Evolutionary conservation across 2,329 filamentous ascomycete genomes (phyloP), one percentile per base, ranked within the genome.

Genomic region (Paraconiothyrium brasiliense): DNA sequence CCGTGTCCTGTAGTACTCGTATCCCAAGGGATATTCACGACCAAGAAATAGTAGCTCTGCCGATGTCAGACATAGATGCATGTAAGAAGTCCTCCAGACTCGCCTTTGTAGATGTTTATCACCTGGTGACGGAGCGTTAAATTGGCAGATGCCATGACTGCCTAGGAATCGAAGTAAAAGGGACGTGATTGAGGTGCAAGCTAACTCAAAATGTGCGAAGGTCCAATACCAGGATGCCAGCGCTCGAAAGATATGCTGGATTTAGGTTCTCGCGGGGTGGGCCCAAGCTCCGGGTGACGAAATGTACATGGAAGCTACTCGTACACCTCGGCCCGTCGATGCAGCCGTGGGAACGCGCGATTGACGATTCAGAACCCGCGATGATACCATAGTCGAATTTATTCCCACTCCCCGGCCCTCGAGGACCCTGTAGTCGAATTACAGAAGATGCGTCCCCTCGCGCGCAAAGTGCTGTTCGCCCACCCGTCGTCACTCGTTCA

Each of bases 101-200:
- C 74, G 92, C 93, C 92, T 88, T 97, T 97, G 83, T 97, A 97
- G 61, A 97, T 87, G 41, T 86, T 85, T 66, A 97, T 91, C 49
- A 97, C 94, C 75, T 95, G 88, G 62, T 87, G 84, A 58, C 93
- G 88, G 32, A 97, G 84, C 62, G 86, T 81, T 2, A 82, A 79
- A 67, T 86, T 89, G 0, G 79, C 71, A 2, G 79, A 67, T 9
- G 67, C 54, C 73, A 76, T 78, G 16, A 20, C 47, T 44, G 39
- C 14, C 37, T 6, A 9, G 20, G 35, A 2, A n/a, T n/a, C 3
- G 13, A 24, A 30, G 27, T 2, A 30, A 2, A 30, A 30, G 27
- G 27, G 27, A 30, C 6, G 27, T 6, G 27, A 5, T 9, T 9
- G 14, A 41, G 39, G 14, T 41, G 4, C 39, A 41, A 5, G 14